Percentiles rank a stretch among this genome's conserved stretches.
Conservation (phyloP, 371 early-diverging fungal species). For the Mortierella sp. region DNA sequence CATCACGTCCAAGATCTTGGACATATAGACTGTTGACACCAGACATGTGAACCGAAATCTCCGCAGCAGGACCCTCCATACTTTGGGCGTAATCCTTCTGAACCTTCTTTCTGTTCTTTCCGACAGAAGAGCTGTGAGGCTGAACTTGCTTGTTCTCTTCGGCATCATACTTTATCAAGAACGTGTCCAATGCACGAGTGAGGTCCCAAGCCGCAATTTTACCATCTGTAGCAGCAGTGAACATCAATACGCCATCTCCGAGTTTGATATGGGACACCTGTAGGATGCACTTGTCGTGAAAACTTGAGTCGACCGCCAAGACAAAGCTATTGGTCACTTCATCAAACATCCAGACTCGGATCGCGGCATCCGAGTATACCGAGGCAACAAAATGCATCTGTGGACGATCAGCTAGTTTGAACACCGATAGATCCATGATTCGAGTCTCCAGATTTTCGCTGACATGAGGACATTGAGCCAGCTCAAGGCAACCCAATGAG, state of each 20-base stretch:
- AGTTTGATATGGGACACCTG: conserved; percentile 61
- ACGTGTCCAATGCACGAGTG: conserved; percentile 39
- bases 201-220: conserved; percentile 69
- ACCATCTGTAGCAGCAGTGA: conserved; percentile 72
- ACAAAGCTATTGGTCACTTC: conserved; percentile 62
- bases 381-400: conserved; percentile 66
- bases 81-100: conserved; percentile 25
- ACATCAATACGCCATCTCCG: conserved; percentile 57
- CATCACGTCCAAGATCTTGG: conserved; percentile 29
- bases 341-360: conserved; percentile 71
- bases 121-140: conserved; percentile 22
- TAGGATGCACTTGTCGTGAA: conserved; percentile 68
- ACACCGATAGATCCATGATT: conserved; percentile 68
- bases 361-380: conserved; percentile 69
- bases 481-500: conserved; percentile 24
- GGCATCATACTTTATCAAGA: conserved; percentile 15
- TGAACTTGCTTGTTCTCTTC: conserved; percentile 16
- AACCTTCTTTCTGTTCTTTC: conserved; percentile 30
- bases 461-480: conserved; percentile 37
- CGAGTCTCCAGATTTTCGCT: conserved; percentile 65
- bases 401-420: conserved; percentile 46
- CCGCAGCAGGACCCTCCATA: conserved; percentile 52
- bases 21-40: conserved; percentile 67
- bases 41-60: conserved; percentile 60
- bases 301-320: conserved; percentile 63